Percentiles rank a stretch among this genome's conserved stretches.
These are phyloP conservation scores for Collybiopsis luxurians DNA, from an alignment of 768 basidiomycete species.

Conservation along the genomic window DNA sequence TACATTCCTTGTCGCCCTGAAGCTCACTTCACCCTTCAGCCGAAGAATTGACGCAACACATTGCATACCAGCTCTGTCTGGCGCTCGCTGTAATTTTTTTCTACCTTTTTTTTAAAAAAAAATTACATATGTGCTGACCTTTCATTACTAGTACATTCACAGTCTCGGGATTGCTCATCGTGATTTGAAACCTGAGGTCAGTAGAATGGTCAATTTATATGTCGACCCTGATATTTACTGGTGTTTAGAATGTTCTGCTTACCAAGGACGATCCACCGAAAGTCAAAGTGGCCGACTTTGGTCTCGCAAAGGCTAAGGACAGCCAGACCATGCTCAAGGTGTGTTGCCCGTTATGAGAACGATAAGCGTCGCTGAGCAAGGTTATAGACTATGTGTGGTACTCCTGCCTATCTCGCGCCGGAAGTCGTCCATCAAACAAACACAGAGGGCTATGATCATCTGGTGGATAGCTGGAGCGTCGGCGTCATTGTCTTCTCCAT, in stretches of 20 bases:
- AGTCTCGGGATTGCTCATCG: slow-evolving; percentile 82
- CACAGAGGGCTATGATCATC: slow-evolving; percentile 74
- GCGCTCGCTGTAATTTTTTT: slow-evolving; percentile 58
- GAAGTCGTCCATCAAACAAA: slow-evolving; percentile 77
- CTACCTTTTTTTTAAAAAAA: no score
- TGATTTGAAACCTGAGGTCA: slow-evolving; percentile 87
- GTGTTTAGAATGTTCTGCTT: slow-evolving; percentile 73
- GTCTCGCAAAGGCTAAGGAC: slow-evolving; percentile 89
- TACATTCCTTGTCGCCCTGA: background rate
- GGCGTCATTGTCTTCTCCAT: slow-evolving; percentile 94
- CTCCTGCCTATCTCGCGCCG: slow-evolving; percentile 90
- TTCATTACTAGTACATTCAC: slow-evolving; percentile 57
- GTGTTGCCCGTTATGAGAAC: slow-evolving; percentile 18
- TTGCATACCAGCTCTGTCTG: slow-evolving; percentile 82
- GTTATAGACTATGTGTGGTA: slow-evolving; percentile 89
- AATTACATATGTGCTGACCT: slow-evolving; percentile 7
- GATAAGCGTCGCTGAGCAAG: background rate
- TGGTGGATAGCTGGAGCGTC: slow-evolving; percentile 96
- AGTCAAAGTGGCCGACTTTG: slow-evolving; percentile 95
- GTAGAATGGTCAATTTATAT: slow-evolving; percentile 14
- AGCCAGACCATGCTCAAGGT: slow-evolving; percentile 75
- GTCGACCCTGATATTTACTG: background rate
- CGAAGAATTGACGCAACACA: slow-evolving; percentile 58
- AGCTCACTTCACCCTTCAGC: slow-evolving; percentile 25
- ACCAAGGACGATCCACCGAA: slow-evolving; percentile 64